phyloP scores from a whole-genome alignment of 2,329 filamentous ascomycete genomes.

The Stromatinia cepivora region DNA sequence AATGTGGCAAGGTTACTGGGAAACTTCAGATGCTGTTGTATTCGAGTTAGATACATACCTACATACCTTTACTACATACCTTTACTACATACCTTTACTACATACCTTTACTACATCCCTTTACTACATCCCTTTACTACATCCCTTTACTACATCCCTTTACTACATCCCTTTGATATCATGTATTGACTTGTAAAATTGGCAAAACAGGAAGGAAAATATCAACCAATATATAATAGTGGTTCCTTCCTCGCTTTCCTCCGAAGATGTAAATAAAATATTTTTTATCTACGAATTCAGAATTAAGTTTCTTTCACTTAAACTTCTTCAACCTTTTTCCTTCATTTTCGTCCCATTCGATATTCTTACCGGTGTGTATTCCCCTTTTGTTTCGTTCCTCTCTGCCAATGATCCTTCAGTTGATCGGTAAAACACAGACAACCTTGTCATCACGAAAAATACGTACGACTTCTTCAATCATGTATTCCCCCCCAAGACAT shows the following conservation, averaged over 20 bases:
- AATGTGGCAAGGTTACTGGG: background rate
- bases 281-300: background rate
- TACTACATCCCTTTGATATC: background rate
- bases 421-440: background rate
- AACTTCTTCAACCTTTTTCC: background rate
- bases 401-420: background rate
- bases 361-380: background rate
- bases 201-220: background rate
- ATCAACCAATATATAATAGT: background rate
- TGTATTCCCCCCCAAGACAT: background rate
- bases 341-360: background rate
- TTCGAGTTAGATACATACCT: background rate
- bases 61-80: background rate
- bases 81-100: too few relatives aligned
- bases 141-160: too few relatives aligned
- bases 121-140: too few relatives aligned
- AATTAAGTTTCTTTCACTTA: background rate
- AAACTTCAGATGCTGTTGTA: background rate
- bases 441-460: background rate
- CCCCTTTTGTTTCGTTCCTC: conserved; percentile 11
- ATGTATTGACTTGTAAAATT: background rate
- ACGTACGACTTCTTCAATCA: background rate
- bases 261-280: conserved; percentile 1
- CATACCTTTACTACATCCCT: too few relatives aligned
- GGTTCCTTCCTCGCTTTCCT: conserved; percentile 10